Evolutionary conservation across 176 grass and related monocot genomes (phyloP).

Genomic region (Lolium rigidum): DNA sequence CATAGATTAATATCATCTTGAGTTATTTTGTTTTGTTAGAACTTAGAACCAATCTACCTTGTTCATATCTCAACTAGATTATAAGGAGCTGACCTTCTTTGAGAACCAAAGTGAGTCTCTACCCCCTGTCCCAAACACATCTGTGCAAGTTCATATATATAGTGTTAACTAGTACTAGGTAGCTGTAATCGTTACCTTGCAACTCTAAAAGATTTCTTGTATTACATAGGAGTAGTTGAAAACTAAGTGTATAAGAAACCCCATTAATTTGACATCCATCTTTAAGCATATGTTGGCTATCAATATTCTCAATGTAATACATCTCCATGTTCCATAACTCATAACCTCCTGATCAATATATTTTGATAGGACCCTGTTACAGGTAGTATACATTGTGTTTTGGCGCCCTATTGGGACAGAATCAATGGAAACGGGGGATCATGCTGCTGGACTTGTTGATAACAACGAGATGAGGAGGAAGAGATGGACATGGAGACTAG

Average conservation of each 20-base stretch:
- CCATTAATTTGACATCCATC: background rate
- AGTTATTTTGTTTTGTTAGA: background rate
- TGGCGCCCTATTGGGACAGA: conserved; percentile 72
- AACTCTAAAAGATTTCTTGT: background rate
- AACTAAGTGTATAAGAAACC: background rate
- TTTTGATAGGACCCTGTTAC: conserved; percentile 69
- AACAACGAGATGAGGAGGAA: too few species aligned
- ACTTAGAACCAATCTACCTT: background rate
- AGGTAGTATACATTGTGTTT: conserved; percentile 67
- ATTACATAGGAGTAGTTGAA: background rate
- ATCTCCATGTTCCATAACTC: background rate
- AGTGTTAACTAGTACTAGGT: background rate
- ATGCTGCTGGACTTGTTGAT: too few species aligned
- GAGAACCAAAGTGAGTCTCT: background rate
- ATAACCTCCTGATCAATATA: background rate
- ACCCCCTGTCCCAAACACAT: background rate
- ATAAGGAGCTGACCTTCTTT: background rate
- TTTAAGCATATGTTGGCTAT: background rate
- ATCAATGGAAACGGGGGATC: background rate
- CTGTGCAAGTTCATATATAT: background rate
- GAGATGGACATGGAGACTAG: too few species aligned
- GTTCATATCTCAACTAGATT: background rate
- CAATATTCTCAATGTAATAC: background rate
- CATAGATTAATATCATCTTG: background rate
- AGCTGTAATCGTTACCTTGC: background rate